Conservation (phyloP, 225 moss, liverwort and hornwort species). For the Marchantia polymorpha region DNA sequence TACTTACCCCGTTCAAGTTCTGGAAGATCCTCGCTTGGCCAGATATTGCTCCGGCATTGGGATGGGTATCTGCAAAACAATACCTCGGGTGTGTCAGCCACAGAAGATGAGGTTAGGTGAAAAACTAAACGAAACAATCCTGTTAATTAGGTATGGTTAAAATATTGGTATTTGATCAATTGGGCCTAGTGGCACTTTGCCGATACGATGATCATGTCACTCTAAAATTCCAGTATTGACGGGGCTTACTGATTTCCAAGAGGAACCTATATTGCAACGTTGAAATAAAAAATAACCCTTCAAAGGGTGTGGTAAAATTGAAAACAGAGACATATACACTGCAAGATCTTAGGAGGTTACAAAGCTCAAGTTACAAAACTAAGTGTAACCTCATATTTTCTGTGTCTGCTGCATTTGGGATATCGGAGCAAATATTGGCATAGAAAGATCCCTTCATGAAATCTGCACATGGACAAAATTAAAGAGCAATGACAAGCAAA, state of each 20-base stretch:
- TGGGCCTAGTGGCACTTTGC: too few relatives aligned
- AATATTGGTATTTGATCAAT: too few relatives aligned
- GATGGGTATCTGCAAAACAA: slow-evolving; percentile 68
- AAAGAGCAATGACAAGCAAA: neutral
- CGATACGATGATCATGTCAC: too few relatives aligned
- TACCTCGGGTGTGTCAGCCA: neutral
- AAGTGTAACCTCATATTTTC: neutral
- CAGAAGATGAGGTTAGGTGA: neutral
- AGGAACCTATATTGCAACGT: too few relatives aligned
- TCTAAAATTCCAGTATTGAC: too few relatives aligned
- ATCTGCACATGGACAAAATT: slow-evolving; percentile 38
- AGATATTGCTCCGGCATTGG: slow-evolving; percentile 77
- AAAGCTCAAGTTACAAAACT: neutral
- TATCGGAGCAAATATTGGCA: slow-evolving; percentile 80
- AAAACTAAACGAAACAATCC: neutral
- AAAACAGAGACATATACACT: neutral
- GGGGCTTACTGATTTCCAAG: too few relatives aligned
- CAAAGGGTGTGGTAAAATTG: neutral
- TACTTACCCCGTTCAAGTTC: slow-evolving; percentile 79
- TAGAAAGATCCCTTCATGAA: slow-evolving; percentile 84
- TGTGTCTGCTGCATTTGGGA: neutral
- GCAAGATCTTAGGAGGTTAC: neutral
- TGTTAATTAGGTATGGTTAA: too few relatives aligned
- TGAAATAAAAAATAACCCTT: too few relatives aligned
- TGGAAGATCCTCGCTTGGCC: slow-evolving; percentile 78